Conservation (phyloP, 2,329 filamentous ascomycete species). For the Colletotrichum filicis region DNA sequence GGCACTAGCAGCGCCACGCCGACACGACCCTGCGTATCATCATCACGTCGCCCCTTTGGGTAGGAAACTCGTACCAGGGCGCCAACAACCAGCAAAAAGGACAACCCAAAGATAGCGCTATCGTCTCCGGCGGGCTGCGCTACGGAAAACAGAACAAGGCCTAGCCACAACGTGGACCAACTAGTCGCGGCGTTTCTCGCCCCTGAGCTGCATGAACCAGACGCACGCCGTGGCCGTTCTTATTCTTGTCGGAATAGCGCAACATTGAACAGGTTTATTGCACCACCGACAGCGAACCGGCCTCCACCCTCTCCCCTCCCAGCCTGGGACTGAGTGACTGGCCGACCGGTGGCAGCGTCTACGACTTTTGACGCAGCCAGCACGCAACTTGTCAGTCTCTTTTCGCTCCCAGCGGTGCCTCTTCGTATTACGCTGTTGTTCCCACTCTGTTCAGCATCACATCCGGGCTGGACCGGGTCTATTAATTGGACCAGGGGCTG, state of each 20-base stretch:
- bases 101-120: constrained; percentile 17
- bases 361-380: not conserved
- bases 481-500: constrained; percentile 28
- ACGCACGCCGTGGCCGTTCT: constrained; percentile 2
- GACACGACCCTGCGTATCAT: constrained; percentile 30
- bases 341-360: not conserved
- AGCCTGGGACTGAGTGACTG: not conserved
- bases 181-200: constrained; percentile 11
- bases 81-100: not conserved
- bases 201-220: constrained; percentile 11
- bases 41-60: constrained; percentile 20
- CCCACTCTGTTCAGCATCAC: constrained; percentile 4
- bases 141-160: constrained; percentile 4
- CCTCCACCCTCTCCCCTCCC: constrained; percentile 17
- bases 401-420: not conserved
- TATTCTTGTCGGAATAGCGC: constrained; percentile 11
- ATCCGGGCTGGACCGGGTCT: constrained; percentile 30
- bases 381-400: constrained; percentile 10
- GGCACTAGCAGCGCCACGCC: constrained; percentile 28
- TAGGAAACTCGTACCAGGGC: constrained; percentile 18
- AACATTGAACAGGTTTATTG: constrained; percentile 30
- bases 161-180: constrained; percentile 29
- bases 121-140: constrained; percentile 12
- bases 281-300: constrained; percentile 28
- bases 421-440: constrained; percentile 23